Evolutionary conservation across 305 asterid genomes (phyloP), one percentile per base, ranked within the genome.

Genomic region (Withania somnifera): DNA sequence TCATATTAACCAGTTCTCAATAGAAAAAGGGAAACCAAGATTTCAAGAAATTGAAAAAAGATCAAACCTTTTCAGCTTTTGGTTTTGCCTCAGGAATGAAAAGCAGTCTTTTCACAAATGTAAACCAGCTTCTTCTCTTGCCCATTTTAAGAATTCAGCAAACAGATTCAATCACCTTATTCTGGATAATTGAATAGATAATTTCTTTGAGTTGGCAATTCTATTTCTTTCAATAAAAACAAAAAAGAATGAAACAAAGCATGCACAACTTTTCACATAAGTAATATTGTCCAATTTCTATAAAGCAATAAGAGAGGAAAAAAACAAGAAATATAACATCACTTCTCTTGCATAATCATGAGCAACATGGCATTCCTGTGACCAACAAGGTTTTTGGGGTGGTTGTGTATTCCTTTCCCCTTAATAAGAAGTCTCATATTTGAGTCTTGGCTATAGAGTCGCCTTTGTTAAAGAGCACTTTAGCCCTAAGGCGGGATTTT

Each of bases 41-140:
- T 36, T n/a, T 66, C 1, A 66, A 36, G 76, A 66, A 24, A 58
- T 19, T 8, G 20, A 10, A 58, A 56, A 6, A 10, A 63, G 28
- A 51, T 28, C 73, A 84, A 50, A 93, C 97, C 97, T 90, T 89
- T 61, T 89, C 89, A 13, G 89, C 78, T 88, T 89, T 92, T 51
- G 92, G 88, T 85, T 90, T 93, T 15, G 95, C 81, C 76, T 88
- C 88, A 6, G 90, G 86, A 64, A 85, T 85, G 89, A 95, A 91
- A 75, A 75, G 79, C 50, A 94, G 84, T 85, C 91, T 89, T 75
- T 90, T 95, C 89, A 91, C 93, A 88, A 85, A 92, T 82, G 88
- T 87, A 81, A 93, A 87, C 97, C 98, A 92, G 47, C 94, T 82
- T 78, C 87, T 89, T 83, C 87, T 93, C 95, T 87, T 93, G 61